phyloP scores from a whole-genome alignment of 257 asterid genomes.

The Jaltomata sinuosa region DNA sequence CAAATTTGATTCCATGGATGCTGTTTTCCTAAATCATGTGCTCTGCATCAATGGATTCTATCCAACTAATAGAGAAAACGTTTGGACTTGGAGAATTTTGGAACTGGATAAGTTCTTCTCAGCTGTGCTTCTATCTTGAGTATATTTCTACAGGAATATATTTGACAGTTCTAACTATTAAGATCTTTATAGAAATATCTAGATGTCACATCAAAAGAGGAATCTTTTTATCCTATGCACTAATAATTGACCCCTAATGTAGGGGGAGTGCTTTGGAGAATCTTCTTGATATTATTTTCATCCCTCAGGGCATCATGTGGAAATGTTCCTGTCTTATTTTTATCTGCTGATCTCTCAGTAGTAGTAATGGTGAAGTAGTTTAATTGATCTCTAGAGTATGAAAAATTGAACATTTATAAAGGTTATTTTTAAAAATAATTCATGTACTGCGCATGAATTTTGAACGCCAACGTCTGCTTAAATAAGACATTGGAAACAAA shows the following conservation, averaged over 20 bases:
- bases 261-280: slow-evolving; percentile 47
- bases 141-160: slow-evolving; percentile 22
- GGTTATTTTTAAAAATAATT: neutral
- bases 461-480: neutral
- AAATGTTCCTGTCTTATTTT: neutral
- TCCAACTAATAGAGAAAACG: neutral
- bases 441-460: neutral
- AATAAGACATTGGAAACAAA: neutral
- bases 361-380: neutral
- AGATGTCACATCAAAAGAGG: slow-evolving; percentile 41
- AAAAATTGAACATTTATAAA: neutral
- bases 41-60: neutral
- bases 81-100: neutral
- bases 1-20: neutral
- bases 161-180: slow-evolving; percentile 12
- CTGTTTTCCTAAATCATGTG: neutral
- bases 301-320: neutral
- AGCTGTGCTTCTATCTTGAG: neutral
- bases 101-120: neutral
- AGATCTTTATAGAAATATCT: slow-evolving; percentile 33
- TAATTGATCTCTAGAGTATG: neutral
- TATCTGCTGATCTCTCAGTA: neutral
- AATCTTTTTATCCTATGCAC: slow-evolving; percentile 45
- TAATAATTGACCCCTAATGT: slow-evolving; percentile 42
- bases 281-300: slow-evolving; percentile 25